Base-by-base conservation (phyloP, 2,329 filamentous ascomycete genomes). In the Paracorniculantispora psalliotae region DNA sequence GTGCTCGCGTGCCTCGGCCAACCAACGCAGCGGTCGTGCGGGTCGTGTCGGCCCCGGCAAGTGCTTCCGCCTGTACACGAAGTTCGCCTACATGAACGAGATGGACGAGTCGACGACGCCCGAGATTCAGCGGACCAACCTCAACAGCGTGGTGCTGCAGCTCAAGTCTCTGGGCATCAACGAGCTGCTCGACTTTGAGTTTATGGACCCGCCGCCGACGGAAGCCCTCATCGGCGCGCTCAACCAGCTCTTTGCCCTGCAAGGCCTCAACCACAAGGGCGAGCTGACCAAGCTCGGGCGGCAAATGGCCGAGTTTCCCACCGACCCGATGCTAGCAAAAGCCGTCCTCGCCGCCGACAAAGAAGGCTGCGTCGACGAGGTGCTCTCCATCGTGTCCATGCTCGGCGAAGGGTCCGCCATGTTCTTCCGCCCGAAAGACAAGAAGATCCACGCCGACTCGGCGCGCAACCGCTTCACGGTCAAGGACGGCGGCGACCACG, bases 381-480 rank as follows among this genome's bases (percentile, higher is more conserved):
- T 97, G 0, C 78, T 99, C 17, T 92, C 90, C 0, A 91, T 97
- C 51, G 91, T 97, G n/a, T 86, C 92, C 44, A 96, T 97, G 90
- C 82, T 97, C 0, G 86, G 89, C 61, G 94, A 97, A 75, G 86
- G 90, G 1, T 91, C 88, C 4, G 88, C 92, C 0, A 82, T 99
- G 5, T 99, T 97, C 79, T 96, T 96, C 81, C 83, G 92, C 0
- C 92, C 94, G 21, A 96, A 97, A 71, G 92, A 99, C 75, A 97
- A 97, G 79, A 96, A 96, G 72, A 88, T 97, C 28, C 91, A 97
- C 68, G 94, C 94, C 13, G 93, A 99, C 72, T 91, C 89, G 62
- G 94, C 94, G 0, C 86, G 92, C 15, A 88, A 89, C 37, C 85
- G 93, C 1, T 97, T 97, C 74, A 96, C 91, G 0, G 80, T 93